Base-by-base conservation (phyloP, 1,139 yeast genomes). In the Yamadazyma epiphylla region DNA sequence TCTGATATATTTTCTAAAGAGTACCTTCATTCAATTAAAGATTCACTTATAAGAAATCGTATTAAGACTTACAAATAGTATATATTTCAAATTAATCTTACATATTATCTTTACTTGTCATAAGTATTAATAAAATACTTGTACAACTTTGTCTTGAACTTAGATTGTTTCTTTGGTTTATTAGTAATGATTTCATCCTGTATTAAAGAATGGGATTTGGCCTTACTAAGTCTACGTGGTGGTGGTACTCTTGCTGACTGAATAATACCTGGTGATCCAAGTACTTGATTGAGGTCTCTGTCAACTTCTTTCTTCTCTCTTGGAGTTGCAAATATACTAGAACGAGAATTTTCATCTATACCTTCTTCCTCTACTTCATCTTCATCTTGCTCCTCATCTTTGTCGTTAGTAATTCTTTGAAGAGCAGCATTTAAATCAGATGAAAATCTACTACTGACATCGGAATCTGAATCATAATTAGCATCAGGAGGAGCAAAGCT, bases 81-180 rank as follows among this genome's bases (percentile, higher is more conserved):
- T n/a, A n/a, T n/a, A n/a, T n/a, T n/a, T n/a, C n/a, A n/a, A n/a
- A n/a, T n/a, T n/a, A n/a, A n/a, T n/a, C n/a, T n/a, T n/a, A n/a
- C n/a, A n/a, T n/a, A n/a, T n/a, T n/a, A n/a, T n/a, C n/a, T n/a
- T 17, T 27, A 33, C 28, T 31, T 30, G n/a, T 56, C 59, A 38
- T 62, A 63, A 25, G 51, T 32, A 36, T 57, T 60, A 12, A 66
- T 51, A 37, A 66, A 66, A 33, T 56, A 58, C 39, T 63, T 64
- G 41, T 51, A 53, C 25, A 66, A 43, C 35, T 48, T 60, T 22
- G 55, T 51, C 35, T 54, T 64, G 39, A 65, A 61, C 32, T 53
- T 55, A 23, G 43, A 41, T n/a, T 40, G 27, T 27, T 48, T 49
- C 35, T 49, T 53, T n/a, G 37, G 27, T 24, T 42, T 43, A 26